Percentiles rank a stretch among this genome's conserved stretches.
Evolutionary conservation across 2,329 filamentous ascomycete species (phyloP).

Genomic region (Penicillium crustosum): DNA sequence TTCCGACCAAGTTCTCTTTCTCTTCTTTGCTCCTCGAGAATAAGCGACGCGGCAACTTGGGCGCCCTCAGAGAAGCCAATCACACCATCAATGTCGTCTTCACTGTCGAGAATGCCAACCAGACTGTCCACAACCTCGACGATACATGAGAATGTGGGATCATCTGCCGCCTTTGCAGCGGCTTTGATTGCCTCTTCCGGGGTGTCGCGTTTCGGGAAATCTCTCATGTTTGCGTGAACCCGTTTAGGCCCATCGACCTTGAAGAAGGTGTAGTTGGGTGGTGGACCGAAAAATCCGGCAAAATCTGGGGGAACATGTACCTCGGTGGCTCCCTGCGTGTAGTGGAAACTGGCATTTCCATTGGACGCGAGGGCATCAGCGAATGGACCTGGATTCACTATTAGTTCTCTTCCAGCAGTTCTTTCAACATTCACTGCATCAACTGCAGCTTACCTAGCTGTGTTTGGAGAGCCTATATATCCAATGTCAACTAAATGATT

Average conservation of each 20-base stretch:
- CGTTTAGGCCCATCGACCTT: slow-evolving; percentile 8
- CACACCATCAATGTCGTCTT: slow-evolving; percentile 26
- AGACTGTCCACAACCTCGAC: slow-evolving; percentile 15
- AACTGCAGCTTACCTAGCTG: slow-evolving; percentile 19
- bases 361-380: slow-evolving; percentile 14
- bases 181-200: slow-evolving; percentile 20
- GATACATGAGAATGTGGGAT: slow-evolving; percentile 18
- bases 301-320: slow-evolving; percentile 14
- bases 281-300: slow-evolving; percentile 23
- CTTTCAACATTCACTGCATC: background rate
- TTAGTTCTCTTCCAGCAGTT: background rate
- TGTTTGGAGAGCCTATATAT: slow-evolving; percentile 15
- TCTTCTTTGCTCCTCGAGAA: slow-evolving; percentile 24
- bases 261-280: slow-evolving; percentile 23
- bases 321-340: slow-evolving; percentile 18
- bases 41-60: slow-evolving; percentile 23
- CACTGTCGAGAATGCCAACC: slow-evolving; percentile 18
- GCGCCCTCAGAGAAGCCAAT: slow-evolving; percentile 31
- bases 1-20: slow-evolving; percentile 14
- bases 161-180: slow-evolving; percentile 12
- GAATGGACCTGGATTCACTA: slow-evolving; percentile 17
- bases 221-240: slow-evolving; percentile 16
- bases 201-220: slow-evolving; percentile 21
- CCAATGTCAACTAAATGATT: background rate
- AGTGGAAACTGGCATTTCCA: slow-evolving; percentile 18